Evolutionary conservation across 306 rosid genomes (phyloP).

Genomic region (Vigna nakashimae): DNA sequence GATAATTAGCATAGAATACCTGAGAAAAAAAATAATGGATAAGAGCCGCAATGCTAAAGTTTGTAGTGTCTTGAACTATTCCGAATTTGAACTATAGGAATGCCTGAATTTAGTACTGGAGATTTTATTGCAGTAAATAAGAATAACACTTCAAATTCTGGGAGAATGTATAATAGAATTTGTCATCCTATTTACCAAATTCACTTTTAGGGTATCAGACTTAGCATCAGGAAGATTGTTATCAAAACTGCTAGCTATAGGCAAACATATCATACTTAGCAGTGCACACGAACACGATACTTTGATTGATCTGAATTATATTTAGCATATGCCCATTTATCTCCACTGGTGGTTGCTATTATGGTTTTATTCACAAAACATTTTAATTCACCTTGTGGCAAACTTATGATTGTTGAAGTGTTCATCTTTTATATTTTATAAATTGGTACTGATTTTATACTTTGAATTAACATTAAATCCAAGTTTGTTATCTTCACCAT

Average conservation of each 20-base stretch:
- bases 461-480: neutral
- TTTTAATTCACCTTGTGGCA: slow-evolving; percentile 13
- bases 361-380: slow-evolving; percentile 10
- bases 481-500: slow-evolving; percentile 29
- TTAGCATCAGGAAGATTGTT: neutral
- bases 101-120: neutral
- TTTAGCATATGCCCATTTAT: neutral
- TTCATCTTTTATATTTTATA: slow-evolving; percentile 17
- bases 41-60: slow-evolving; percentile 9
- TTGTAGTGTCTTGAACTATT: slow-evolving; percentile 17
- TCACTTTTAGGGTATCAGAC: slow-evolving; percentile 10
- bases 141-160: neutral
- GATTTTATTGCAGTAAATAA: slow-evolving; percentile 7
- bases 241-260: neutral
- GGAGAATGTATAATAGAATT: slow-evolving; percentile 1
- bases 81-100: slow-evolving; percentile 11
- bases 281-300: neutral
- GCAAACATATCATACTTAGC: neutral
- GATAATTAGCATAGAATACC: slow-evolving; percentile 12
- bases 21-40: slow-evolving; percentile 17
- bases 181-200: neutral
- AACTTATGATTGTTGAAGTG: neutral
- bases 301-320: neutral
- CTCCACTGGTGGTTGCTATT: slow-evolving; percentile 24
- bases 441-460: neutral